These are phyloP conservation scores for Kwoniella bestiolae DNA, from an alignment of 768 basidiomycete genomes.

Conservation along the genomic window DNA sequence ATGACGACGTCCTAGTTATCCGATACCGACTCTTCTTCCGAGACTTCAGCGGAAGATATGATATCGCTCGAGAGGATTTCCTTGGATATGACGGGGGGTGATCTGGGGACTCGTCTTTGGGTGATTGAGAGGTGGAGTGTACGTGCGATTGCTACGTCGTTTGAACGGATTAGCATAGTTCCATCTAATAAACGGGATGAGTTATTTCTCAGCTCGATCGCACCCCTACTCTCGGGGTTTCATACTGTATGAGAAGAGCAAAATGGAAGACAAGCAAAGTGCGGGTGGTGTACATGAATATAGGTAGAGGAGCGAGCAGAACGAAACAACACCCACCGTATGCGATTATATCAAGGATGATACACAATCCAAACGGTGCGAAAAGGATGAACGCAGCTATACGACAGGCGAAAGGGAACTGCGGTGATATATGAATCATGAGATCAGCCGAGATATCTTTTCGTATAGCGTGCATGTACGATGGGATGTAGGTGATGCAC, in stretches of 20 bases:
- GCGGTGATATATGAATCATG: too few species aligned
- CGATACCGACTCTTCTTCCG: conserved; percentile 19
- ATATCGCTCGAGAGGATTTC: conserved; percentile 19
- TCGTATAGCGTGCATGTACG: too few species aligned
- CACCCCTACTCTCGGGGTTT: too few species aligned
- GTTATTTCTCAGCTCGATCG: too few species aligned
- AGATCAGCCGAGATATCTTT: too few species aligned
- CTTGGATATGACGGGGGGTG: conserved; percentile 21
- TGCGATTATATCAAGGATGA: conserved; percentile 32
- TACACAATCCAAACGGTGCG: conserved; percentile 28
- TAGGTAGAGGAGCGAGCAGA: too few species aligned
- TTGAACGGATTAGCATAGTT: too few species aligned
- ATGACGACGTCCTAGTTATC: conserved; percentile 10
- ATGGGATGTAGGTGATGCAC: too few species aligned
- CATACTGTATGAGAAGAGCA: too few species aligned
- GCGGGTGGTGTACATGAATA: too few species aligned
- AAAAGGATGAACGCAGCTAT: conserved; percentile 29
- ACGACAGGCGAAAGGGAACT: conserved; percentile 35
- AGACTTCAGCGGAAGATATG: conserved; percentile 17
- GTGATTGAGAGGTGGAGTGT: conserved; percentile 36
- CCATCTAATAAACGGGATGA: too few species aligned
- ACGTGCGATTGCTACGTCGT: conserved; percentile 26
- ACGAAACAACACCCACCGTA: conserved; percentile 36
- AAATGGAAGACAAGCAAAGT: too few species aligned
- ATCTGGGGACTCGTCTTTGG: conserved; percentile 30